These are phyloP conservation scores for Triangularia verruculosa DNA, from an alignment of 2,329 filamentous ascomycete species.

Conservation along the genomic window DNA sequence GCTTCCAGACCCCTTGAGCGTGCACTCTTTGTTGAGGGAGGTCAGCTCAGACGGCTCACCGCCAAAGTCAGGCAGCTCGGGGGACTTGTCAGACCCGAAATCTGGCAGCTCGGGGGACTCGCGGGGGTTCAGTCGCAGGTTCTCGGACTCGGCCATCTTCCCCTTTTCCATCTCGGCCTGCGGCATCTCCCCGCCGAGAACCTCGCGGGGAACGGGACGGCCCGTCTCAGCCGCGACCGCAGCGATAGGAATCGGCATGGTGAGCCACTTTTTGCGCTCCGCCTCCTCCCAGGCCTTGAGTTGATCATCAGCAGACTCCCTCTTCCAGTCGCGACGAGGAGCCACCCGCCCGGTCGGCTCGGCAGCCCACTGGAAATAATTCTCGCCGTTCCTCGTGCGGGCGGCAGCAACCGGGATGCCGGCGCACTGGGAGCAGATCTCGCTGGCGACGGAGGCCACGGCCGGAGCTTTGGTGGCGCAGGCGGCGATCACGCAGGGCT, in stretches of 20 bases:
- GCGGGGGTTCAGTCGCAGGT: background rate
- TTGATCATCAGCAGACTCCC: too few relatives aligned
- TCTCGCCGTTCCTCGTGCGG: background rate
- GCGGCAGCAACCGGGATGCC: background rate
- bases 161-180: background rate
- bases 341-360: background rate
- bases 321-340: background rate
- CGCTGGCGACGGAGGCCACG: conserved; percentile 9
- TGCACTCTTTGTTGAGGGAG: background rate
- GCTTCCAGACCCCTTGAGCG: background rate
- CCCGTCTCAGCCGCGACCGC: background rate
- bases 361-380: background rate
- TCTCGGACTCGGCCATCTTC: background rate
- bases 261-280: background rate
- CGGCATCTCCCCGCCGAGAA: background rate
- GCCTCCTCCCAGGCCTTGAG: background rate
- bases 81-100: background rate
- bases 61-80: background rate
- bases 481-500: conserved; percentile 7
- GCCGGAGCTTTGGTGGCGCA: conserved; percentile 1
- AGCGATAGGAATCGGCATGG: background rate
- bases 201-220: background rate
- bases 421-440: conserved; percentile 19
- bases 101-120: background rate
- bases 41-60: background rate